Evolutionary conservation across 371 early-diverging fungal species (phyloP), one percentile per base, ranked within the genome.

Genomic region (Synchytrium microbalum): DNA sequence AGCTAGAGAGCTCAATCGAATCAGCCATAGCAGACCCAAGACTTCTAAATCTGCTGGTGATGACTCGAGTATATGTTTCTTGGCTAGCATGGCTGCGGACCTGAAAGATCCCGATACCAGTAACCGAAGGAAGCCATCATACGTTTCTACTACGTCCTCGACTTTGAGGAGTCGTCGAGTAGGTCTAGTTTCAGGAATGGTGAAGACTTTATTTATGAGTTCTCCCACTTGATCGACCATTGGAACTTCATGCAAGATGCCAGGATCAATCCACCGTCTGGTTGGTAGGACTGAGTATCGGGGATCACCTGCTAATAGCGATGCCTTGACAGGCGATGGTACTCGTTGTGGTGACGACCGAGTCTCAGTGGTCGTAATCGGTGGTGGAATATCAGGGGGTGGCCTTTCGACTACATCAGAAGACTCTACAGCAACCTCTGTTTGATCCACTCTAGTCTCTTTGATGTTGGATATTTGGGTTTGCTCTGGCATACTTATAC

Each of bases 11-110:
- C 58, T 31, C 57, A 72, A 54, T 14, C 77, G 63, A 0, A 73
- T 54, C 51, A 65, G 33, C 74, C 75, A 77, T n/a, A 68, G 65
- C 3, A 61, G 57, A 63, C 64, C 69, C 30, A 77, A 64, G 3
- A 59, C 60, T 16, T 68, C 65, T 1, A 73, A 66, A 29, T 66
- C 32, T 2, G 64, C 61, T 1, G 73, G 73, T 30, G 70, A 69
- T 13, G 64, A 65, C 14, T 64, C 53, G 30, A 70, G 59, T 8
- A 75, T 55, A 25, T 61, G 32, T 13, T 70, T 38, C 16, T 69
- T 55, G 1, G 71, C 70, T 2, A 69, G 54, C 23, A 32, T 51
- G 3, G 73, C 75, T 19, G 67, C 64, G 5, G 65, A 51, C 3
- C 75, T 38, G 46, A 38, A 38, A 10, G 46, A 38, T 38, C 46